Evolutionary conservation across 176 grass and related monocot genomes (phyloP).

Genomic region (Dendrocalamus sinicus): DNA sequence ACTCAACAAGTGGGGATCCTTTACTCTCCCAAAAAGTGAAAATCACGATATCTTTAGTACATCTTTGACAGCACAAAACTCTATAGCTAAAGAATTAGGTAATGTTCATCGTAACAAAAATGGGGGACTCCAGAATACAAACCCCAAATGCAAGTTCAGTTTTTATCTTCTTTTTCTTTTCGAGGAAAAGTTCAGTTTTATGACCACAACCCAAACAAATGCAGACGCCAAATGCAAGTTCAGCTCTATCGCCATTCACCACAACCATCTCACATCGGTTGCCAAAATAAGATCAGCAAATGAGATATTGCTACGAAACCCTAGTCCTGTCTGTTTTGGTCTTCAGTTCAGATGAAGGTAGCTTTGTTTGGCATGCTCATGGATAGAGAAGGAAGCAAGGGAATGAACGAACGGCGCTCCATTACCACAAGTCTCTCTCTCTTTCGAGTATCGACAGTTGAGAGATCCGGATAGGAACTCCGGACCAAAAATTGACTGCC

Average conservation of each 20-base stretch:
- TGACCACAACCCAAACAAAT: neutral
- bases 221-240: neutral
- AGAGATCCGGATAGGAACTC: slow-evolving; percentile 36
- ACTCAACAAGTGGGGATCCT: too few relatives aligned
- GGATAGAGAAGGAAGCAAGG: neutral
- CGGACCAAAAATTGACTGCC: neutral
- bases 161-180: neutral
- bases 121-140: too few relatives aligned
- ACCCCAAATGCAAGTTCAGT: neutral
- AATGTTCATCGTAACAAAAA: too few relatives aligned
- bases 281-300: neutral
- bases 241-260: neutral
- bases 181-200: neutral
- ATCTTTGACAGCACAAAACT: too few relatives aligned
- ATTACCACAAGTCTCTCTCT: slow-evolving; percentile 8
- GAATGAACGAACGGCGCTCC: neutral
- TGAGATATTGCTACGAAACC: neutral
- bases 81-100: too few relatives aligned
- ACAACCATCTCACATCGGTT: neutral
- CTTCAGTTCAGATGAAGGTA: neutral
- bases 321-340: neutral
- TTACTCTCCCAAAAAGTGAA: too few relatives aligned
- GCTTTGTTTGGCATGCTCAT: neutral
- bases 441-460: neutral
- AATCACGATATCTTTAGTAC: too few relatives aligned